phyloP scores from a whole-genome alignment of 1,139 yeast species.

The Lodderomyces oxycetoniae region DNA sequence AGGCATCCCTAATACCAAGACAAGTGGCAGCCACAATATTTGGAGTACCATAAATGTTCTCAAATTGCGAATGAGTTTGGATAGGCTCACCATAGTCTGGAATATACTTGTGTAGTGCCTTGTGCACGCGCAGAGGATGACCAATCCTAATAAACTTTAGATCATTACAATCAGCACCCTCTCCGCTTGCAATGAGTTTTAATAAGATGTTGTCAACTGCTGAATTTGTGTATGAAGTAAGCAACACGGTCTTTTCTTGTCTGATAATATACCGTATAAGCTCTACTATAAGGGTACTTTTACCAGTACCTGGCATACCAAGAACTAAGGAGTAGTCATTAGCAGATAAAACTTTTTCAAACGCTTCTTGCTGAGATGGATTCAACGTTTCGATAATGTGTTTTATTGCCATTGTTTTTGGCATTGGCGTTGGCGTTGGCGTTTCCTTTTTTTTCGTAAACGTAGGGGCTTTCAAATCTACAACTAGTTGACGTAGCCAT shows the following conservation, averaged over 20 bases:
- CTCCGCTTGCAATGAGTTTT: conserved; percentile 47
- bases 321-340: conserved; percentile 74
- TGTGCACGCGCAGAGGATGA: conserved; percentile 52
- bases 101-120: conserved; percentile 51
- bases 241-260: conserved; percentile 60
- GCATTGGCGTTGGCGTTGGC: too few relatives aligned
- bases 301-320: conserved; percentile 99
- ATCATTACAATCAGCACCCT: background rate
- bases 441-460: conserved; percentile 10
- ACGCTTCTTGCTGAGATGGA: conserved; percentile 64
- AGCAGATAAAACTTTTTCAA: conserved; percentile 58
- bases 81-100: conserved; percentile 40
- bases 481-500: conserved; percentile 52
- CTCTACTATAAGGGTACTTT: conserved; percentile 85
- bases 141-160: conserved; percentile 54
- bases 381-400: conserved; percentile 28
- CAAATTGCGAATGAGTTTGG: conserved; percentile 42
- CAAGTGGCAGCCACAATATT: conserved; percentile 88
- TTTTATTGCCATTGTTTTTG: background rate
- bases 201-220: conserved; percentile 90
- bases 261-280: conserved; percentile 58
- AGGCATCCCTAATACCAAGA: conserved; percentile 65
- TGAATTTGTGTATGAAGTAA: conserved; percentile 89
- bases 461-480: conserved; percentile 46
- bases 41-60: conserved; percentile 47